These are phyloP conservation scores for Wallacemonas sp. DNA, from an alignment of 208 protist genomes.

Conservation along the genomic window DNA sequence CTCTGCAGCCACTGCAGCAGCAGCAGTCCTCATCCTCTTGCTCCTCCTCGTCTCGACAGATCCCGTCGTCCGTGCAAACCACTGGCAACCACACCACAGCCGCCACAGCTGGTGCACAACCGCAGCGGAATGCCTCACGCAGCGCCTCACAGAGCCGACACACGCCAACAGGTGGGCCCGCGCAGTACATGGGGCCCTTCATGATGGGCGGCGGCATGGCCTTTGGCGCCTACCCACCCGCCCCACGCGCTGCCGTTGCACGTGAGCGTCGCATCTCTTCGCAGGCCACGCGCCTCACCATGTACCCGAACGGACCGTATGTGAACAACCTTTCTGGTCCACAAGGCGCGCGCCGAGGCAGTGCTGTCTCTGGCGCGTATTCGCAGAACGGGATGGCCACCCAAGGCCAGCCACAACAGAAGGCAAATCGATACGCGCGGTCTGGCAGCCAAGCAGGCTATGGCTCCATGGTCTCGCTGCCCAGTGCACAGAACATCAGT, in stretches of 20 bases:
- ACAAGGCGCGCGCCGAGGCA: background rate
- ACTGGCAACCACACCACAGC: too few species aligned
- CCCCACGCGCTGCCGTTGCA: background rate
- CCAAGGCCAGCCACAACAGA: background rate
- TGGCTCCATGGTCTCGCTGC: background rate
- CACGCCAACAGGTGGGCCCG: too few species aligned
- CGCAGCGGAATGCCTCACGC: too few species aligned
- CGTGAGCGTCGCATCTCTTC: slow-evolving; percentile 1
- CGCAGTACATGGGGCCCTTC: background rate
- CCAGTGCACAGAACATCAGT: background rate
- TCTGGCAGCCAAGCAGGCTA: background rate
- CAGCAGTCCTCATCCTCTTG: background rate
- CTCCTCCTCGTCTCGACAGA: background rate
- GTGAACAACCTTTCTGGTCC: background rate
- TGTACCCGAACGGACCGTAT: background rate
- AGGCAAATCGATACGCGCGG: background rate
- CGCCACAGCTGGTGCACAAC: too few species aligned
- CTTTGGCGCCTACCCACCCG: background rate
- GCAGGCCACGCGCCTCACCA: background rate
- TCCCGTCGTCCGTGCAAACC: too few species aligned
- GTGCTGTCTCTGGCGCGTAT: background rate
- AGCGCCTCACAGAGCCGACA: too few species aligned
- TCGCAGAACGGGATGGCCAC: background rate
- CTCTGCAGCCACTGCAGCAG: too few species aligned
- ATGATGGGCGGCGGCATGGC: slow-evolving; percentile 4